These are phyloP conservation scores for Saccharomycopsis sp. DNA, from an alignment of 805 yeast genomes.

Conservation along the genomic window DNA sequence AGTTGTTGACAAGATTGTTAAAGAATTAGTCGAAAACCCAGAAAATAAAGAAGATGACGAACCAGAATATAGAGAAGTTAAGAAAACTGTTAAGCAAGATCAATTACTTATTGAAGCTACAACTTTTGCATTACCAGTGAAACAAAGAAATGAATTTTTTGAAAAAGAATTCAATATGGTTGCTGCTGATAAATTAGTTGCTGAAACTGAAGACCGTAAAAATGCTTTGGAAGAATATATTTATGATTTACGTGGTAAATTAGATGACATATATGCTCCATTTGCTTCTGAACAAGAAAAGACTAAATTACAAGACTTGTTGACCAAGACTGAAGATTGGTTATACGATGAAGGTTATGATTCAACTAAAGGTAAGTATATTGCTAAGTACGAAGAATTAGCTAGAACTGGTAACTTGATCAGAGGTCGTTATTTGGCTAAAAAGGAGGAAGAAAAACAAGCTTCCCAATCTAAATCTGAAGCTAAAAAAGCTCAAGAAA, in stretches of 20 bases:
- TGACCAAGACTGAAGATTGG: slow-evolving; percentile 94
- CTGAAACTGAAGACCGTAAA: slow-evolving; percentile 98
- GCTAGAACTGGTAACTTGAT: slow-evolving; percentile 91
- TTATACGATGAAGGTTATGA: slow-evolving; percentile 96
- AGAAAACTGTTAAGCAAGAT: slow-evolving; percentile 88
- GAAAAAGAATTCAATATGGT: slow-evolving; percentile 83
- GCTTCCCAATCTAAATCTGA: slow-evolving; percentile 81
- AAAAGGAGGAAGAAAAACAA: slow-evolving; percentile 93
- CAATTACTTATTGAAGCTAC: slow-evolving; percentile 56
- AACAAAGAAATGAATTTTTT: slow-evolving; percentile 49
- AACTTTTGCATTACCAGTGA: slow-evolving; percentile 56
- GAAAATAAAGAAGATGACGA: slow-evolving; percentile 56
- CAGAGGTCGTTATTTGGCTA: slow-evolving; percentile 89
- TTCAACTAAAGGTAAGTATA: slow-evolving; percentile 90
- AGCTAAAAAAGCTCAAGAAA: slow-evolving; percentile 73
- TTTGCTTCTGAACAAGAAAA: slow-evolving; percentile 91
- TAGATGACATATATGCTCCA: slow-evolving; percentile 82
- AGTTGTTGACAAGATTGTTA: slow-evolving; percentile 81
- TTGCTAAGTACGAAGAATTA: slow-evolving; percentile 96
- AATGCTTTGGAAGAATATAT: slow-evolving; percentile 98
- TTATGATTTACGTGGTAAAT: slow-evolving; percentile 93
- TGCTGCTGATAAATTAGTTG: slow-evolving; percentile 90
- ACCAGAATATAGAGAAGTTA: slow-evolving; percentile 83
- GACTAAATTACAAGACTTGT: slow-evolving; percentile 58
- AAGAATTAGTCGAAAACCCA: slow-evolving; percentile 60